A percentile compares a stretch with the other conserved stretches of the same genome.
These are phyloP conservation scores for Edaphochlamys debaryana DNA, from an alignment of 139 green algal genomes.

Conservation along the genomic window DNA sequence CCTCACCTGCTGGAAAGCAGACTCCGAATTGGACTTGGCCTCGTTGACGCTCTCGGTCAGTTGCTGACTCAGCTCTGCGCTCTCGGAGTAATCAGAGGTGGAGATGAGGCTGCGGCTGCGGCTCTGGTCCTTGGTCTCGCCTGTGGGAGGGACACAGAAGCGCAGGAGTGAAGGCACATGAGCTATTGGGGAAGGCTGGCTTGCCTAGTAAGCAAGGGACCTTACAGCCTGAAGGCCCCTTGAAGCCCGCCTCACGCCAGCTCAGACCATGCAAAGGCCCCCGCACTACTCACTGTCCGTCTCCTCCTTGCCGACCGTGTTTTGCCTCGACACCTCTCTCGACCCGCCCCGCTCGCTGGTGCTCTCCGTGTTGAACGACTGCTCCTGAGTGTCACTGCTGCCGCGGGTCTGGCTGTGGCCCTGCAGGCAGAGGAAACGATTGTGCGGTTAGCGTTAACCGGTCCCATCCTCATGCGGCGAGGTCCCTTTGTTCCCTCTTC, in stretches of 20 bases:
- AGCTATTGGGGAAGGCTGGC: no score
- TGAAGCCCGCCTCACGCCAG: no score
- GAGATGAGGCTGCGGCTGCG: not conserved
- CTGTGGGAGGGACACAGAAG: not conserved
- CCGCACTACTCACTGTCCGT: not conserved
- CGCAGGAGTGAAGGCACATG: no score
- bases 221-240: no score
- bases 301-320: not conserved
- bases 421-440: no score
- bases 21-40: not conserved
- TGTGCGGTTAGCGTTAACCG: no score
- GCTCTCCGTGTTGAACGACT: not conserved
- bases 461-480: no score
- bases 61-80: not conserved
- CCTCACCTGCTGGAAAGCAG: not conserved
- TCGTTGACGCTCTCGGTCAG: not conserved
- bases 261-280: no score
- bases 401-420: constrained; percentile 1
- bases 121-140: not conserved
- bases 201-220: no score
- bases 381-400: not conserved
- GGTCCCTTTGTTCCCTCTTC: no score
- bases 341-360: not conserved
- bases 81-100: not conserved
- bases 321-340: not conserved